Conservation (phyloP, 2,329 filamentous ascomycete species). For the Juglanconis sp. region DNA sequence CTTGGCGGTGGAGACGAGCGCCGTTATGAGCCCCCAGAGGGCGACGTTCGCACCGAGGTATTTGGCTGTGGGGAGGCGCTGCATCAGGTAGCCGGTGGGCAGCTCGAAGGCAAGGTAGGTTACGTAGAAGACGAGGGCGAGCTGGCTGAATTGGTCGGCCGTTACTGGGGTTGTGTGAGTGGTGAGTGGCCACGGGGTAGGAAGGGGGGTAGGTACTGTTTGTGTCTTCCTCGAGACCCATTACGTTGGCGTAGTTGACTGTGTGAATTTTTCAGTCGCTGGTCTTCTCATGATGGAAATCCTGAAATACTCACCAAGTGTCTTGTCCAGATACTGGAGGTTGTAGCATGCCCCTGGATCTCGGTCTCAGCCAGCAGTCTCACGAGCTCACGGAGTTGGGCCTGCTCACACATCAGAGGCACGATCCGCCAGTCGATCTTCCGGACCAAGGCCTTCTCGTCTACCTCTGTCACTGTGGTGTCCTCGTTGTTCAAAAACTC, state of each 20-base stretch:
- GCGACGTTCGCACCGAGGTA: slow-evolving; percentile 44
- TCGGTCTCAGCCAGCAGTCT: not conserved
- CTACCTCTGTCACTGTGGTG: slow-evolving; percentile 8
- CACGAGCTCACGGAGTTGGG: not conserved
- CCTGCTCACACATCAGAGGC: slow-evolving; percentile 27
- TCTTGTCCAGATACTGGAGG: slow-evolving; percentile 30
- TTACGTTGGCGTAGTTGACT: slow-evolving; percentile 31
- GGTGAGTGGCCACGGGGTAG: not conserved
- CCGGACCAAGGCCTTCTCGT: slow-evolving; percentile 20
- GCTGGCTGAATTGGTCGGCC: slow-evolving; percentile 27
- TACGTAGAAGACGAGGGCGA: slow-evolving; percentile 31
- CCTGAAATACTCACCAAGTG: slow-evolving; percentile 20
- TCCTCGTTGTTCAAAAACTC: slow-evolving; percentile 12
- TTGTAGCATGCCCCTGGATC: slow-evolving; percentile 27
- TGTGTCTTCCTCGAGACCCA: slow-evolving; percentile 28
- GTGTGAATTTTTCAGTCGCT: not conserved
- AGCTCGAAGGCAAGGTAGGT: slow-evolving; percentile 30
- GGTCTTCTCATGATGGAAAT: not conserved
- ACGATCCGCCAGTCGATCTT: slow-evolving; percentile 30
- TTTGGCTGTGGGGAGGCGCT: slow-evolving; percentile 50
- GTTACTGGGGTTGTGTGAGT: slow-evolving; percentile 15
- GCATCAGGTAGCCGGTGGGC: slow-evolving; percentile 45
- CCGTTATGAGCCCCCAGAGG: slow-evolving; percentile 46
- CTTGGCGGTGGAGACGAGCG: slow-evolving; percentile 45
- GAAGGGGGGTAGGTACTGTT: slow-evolving; percentile 10